These are phyloP conservation scores for Alternaria atra DNA, from an alignment of 2,329 filamentous ascomycete species.

Conservation along the genomic window DNA sequence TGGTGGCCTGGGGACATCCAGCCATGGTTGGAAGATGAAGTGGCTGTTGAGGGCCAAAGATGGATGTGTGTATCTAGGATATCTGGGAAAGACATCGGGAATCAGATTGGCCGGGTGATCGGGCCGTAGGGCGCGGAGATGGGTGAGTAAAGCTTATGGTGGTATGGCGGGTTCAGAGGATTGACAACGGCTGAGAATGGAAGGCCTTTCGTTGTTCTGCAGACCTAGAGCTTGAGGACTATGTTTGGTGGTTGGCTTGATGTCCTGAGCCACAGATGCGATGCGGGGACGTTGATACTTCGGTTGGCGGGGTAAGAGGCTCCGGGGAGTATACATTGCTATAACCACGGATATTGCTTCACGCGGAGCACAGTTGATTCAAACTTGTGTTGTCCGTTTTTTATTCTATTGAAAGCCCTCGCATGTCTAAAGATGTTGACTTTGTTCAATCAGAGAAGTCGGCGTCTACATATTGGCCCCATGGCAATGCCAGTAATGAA, in stretches of 20 bases:
- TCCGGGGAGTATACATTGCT: neutral
- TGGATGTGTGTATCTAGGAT: constrained; percentile 94
- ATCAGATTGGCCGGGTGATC: neutral
- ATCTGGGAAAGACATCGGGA: constrained; percentile 33
- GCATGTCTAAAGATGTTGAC: neutral
- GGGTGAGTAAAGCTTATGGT: neutral
- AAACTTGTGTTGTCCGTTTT: neutral
- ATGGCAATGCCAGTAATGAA: neutral
- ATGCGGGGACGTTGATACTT: neutral
- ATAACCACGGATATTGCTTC: neutral
- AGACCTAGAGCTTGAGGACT: neutral
- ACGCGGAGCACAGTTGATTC: neutral
- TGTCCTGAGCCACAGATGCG: constrained; percentile 1
- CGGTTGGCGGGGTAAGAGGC: constrained; percentile 15
- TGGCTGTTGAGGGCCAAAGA: constrained; percentile 74
- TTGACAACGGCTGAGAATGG: neutral
- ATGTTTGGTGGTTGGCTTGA: neutral
- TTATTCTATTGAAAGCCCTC: neutral
- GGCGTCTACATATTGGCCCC: neutral
- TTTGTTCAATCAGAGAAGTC: neutral
- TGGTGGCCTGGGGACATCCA: constrained; percentile 70
- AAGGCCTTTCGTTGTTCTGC: neutral
- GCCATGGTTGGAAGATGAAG: constrained; percentile 68
- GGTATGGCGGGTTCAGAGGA: neutral
- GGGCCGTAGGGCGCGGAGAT: neutral